Evolutionary conservation across 495 filamentous ascomycete species (phyloP), one percentile per base, ranked within the genome.

Genomic region (Parmelia sp.): DNA sequence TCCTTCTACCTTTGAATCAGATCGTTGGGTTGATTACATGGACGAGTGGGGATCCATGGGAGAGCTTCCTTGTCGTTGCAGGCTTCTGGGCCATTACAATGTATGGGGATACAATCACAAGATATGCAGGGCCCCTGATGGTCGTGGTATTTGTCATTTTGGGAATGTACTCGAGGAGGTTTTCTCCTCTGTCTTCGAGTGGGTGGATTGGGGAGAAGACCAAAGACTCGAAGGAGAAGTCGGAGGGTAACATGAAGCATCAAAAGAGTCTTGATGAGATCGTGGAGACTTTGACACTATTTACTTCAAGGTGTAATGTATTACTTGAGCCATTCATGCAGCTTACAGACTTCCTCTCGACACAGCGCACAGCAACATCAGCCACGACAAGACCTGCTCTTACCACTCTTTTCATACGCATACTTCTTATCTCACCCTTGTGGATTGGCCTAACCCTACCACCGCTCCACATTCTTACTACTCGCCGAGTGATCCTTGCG

Each of bases 201-300:
- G 83, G 86, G n/a, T 89, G 86, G 78, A 87, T 85, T 10, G 82
- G 79, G 4, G 83, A 85, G 71, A 86, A 86, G 65, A 53, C 72
- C 59, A 75, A 77, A 72, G 73, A 74, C 72, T 74, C 80, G 2
- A 73, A 73, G 3, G 73, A 71, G 10, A 65, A 79, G 4, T 86
- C 88, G 2, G 90, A 93, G 66, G 71, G 72, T 58, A 80, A 79
- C 57, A 87, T 84, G 49, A 86, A 85, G 23, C 90, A 94, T 69
- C 82, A 87, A 63, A 88, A 89, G 75, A 97, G 92, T 47, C 78
- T 99, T 45, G 94, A 99, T 69, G 94, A 97, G 77, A 97, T 99
- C 65, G 88, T 99, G 57, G 92, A 96, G 67, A 92, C 89, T 0
- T 77, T 99, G 65, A 88, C 88, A 72, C 83, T 86, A 31, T 92